Evolutionary conservation across 2,329 filamentous ascomycete species (phyloP), one percentile per base, ranked within the genome.

Genomic region (Tricladium varicosporioides): DNA sequence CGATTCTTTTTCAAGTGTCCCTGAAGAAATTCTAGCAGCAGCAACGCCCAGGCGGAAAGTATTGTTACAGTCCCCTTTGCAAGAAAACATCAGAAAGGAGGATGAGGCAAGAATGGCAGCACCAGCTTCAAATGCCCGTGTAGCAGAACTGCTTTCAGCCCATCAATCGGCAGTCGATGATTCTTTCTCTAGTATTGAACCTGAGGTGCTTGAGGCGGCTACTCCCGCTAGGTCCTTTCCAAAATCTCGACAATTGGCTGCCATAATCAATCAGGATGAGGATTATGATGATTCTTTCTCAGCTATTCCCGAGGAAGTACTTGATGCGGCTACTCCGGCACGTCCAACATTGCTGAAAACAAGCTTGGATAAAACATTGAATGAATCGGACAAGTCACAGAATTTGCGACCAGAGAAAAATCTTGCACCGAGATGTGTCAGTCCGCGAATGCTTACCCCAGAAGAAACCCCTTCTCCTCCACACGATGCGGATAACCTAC

Each of bases 401-500:
- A 31, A 60, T 16, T 56, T 58, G 31, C 54, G 43, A 15, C 44
- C 48, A 14, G 55, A 54, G 43, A 42, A 36, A 22, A 31, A 46
- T 15, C 8, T 54, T 14, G 50, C 54, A 40, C 47, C 61, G 15
- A 53, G 50, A 42, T 42, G 56, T 36, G 43, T 32, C 10, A 54
- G 49, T 22, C 40, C 57, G 47, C 58, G 66, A 56, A 63, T 68
- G 16, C 51, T 61, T 45, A 70, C 67, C 32, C 67, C 68, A 18
- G 65, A 68, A 11, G 66, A 70, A 32, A 69, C 68, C n/a, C 65
- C 67, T 22, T 69, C 69, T 13, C 69, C 66, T 44, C 47, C 48
- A 45, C 40, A 2, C 3, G 60, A 65, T 8, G 45, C 47, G 11
- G 22, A 40, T 51, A 43, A 48, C 33, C 9, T 44, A 9, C 47